Evolutionary conservation across 2,329 filamentous ascomycete genomes (phyloP).

Genomic region (Penicillium sp.): DNA sequence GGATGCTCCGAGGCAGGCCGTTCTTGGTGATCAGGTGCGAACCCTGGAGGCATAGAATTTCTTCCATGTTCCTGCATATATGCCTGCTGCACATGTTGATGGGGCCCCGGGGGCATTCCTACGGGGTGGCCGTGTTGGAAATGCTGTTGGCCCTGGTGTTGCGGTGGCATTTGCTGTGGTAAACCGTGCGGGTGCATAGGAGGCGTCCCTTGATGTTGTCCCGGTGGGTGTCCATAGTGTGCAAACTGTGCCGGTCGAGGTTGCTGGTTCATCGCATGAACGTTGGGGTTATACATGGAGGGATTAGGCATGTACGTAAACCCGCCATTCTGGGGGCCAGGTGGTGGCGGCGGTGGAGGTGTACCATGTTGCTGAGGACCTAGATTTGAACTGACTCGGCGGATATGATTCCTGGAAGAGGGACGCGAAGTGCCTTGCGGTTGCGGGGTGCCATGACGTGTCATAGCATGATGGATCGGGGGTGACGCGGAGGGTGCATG

Average conservation of each 20-base stretch:
- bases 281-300: slow-evolving; percentile 68
- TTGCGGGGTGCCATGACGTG: slow-evolving; percentile 72
- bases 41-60: slow-evolving; percentile 63
- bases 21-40: slow-evolving; percentile 51
- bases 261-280: slow-evolving; percentile 42
- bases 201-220: slow-evolving; percentile 29
- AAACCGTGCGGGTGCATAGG: slow-evolving; percentile 19
- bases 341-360: slow-evolving; percentile 51
- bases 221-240: slow-evolving; percentile 37
- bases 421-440: slow-evolving; percentile 66
- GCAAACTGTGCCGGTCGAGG: slow-evolving; percentile 38
- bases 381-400: slow-evolving; percentile 66
- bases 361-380: slow-evolving; percentile 56
- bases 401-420: slow-evolving; percentile 68
- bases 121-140: slow-evolving; percentile 29
- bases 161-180: slow-evolving; percentile 24
- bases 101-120: slow-evolving; percentile 30
- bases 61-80: slow-evolving; percentile 70
- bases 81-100: slow-evolving; percentile 53
- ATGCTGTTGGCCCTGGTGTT: slow-evolving; percentile 37
- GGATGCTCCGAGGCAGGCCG: slow-evolving; percentile 51
- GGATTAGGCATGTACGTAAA: slow-evolving; percentile 81
- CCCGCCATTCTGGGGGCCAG: slow-evolving; percentile 51
- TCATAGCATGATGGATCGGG: slow-evolving; percentile 69
- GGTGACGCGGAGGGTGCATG: slow-evolving; percentile 82